Conservation (phyloP, 164 flowering plant genomes). For the Amborella trichopoda region DNA sequence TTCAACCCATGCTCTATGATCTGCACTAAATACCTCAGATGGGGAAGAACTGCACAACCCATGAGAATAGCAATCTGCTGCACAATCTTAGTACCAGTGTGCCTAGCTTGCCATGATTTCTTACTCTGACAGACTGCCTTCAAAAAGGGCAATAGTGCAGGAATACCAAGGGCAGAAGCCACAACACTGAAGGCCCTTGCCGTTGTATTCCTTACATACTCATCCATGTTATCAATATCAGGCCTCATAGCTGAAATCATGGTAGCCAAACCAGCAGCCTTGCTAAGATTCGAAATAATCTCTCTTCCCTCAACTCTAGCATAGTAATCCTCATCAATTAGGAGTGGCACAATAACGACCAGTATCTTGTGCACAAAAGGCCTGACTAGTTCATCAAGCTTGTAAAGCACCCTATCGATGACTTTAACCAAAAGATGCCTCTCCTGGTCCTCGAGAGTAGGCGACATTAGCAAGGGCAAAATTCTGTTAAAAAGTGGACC, state of each 20-base stretch:
- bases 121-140: conserved; percentile 99
- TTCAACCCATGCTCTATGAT: conserved; percentile 91
- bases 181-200: conserved; percentile 99
- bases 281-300: conserved; percentile 91
- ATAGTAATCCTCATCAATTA: conserved; percentile 97
- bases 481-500: conserved; percentile 89
- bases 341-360: conserved; percentile 90
- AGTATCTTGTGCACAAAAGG: conserved; percentile 94
- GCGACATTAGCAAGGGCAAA: conserved; percentile 92
- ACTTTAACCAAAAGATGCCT: conserved; percentile 96
- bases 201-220: conserved; percentile 95
- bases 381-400: conserved; percentile 91
- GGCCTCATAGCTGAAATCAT: conserved; percentile 99
- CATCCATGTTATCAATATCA: conserved; percentile 96
- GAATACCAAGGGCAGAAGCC: conserved; percentile 96
- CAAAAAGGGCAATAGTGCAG: conserved; percentile 86
- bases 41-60: conserved; percentile 98
- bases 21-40: conserved; percentile 82
- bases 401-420: conserved; percentile 91
- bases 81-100: conserved; percentile 93
- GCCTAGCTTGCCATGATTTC: conserved; percentile 99
- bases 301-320: conserved; percentile 99
- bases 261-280: conserved; percentile 98
- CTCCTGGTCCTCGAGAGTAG: conserved; percentile 97
- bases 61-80: conserved; percentile 97